Percentiles rank a stretch among this genome's conserved stretches.
Evolutionary conservation across 1,284 basidiomycete species (phyloP).

Genomic region (Puccinia horiana): DNA sequence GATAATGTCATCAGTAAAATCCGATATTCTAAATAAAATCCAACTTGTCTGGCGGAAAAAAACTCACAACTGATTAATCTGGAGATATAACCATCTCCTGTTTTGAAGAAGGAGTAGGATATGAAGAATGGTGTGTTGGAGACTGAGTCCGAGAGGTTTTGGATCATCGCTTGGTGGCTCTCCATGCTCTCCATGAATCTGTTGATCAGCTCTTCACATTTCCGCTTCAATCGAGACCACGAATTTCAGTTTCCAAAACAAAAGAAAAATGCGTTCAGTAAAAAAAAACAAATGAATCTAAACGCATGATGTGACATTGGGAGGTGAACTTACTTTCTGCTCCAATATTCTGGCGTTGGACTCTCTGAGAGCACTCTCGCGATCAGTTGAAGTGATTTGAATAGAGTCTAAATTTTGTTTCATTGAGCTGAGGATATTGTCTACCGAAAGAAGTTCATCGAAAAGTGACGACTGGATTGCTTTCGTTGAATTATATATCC

Average conservation of each 20-base stretch:
- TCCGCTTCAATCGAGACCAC: neutral
- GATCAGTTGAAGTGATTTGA: neutral
- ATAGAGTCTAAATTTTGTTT: constrained; percentile 17
- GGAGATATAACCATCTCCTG: neutral
- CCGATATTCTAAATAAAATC: neutral
- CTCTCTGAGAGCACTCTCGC: neutral
- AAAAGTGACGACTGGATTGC: neutral
- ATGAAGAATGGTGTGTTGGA: constrained; percentile 20
- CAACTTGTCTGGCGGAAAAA: neutral
- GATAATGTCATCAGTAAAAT: neutral
- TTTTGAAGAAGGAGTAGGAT: constrained; percentile 15
- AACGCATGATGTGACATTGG: neutral
- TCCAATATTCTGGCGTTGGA: constrained; percentile 12
- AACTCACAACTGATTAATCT: neutral
- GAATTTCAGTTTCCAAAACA: neutral
- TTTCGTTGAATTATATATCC: neutral
- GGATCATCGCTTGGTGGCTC: constrained; percentile 16
- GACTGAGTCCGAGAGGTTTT: constrained; percentile 13
- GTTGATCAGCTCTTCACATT: constrained; percentile 15
- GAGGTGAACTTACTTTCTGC: constrained; percentile 2
- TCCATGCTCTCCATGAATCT: constrained; percentile 14
- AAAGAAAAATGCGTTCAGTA: neutral
- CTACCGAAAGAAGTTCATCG: constrained; percentile 1
- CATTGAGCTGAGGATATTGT: neutral
- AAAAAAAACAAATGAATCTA: neutral